Base-by-base conservation (phyloP, 805 yeast genomes). In the Wickerhamiella sergipiensis region DNA sequence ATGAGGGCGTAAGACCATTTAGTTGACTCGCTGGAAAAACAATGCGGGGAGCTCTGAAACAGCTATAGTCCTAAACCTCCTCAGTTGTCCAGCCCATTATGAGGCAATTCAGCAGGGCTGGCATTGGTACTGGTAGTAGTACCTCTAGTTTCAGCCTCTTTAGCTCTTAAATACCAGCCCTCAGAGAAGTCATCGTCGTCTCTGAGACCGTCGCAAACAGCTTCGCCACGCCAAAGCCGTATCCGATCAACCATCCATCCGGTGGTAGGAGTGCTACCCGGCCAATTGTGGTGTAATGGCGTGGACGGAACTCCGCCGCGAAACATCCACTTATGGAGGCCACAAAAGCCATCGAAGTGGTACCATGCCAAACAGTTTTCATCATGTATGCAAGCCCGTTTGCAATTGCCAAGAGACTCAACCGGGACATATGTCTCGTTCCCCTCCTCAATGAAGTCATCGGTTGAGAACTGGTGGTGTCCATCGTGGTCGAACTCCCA, bases 131-230 rank as follows among this genome's bases (percentile, higher is more conserved):
- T n/a, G n/a, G n/a, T n/a, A n/a, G n/a, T n/a, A n/a, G n/a, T n/a
- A n/a, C n/a, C n/a, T n/a, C n/a, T n/a, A n/a, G 12, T 12, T 12
- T 29, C 33, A 12, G 33, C 33, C 40, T 36, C 19, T 13, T 36
- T 36, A 13, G 40, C 15, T 10, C 56, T 52, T 48, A 59, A 26
- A 36, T 50, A 57, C 61, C 61, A 59, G 18, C 61, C 61, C 43
- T 59, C 61, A 15, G 40, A 13, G 40, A n/a, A 36, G 15, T 6
- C 45, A 13, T 40, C 31, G 18, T 43, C 31, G 13, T 36, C 19
- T 29, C 33, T 29, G 33, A 29, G 33, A 7, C 15, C 33, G 15
- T 29, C 33, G 15, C 33, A 29, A 3, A 3, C 3, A 9, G 33
- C 33, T 29, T 29, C 33, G 9, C 33, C 15, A 3, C 33, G 33